Conservation (phyloP, 1,284 basidiomycete genomes). For the Apiotrichum sp. region DNA sequence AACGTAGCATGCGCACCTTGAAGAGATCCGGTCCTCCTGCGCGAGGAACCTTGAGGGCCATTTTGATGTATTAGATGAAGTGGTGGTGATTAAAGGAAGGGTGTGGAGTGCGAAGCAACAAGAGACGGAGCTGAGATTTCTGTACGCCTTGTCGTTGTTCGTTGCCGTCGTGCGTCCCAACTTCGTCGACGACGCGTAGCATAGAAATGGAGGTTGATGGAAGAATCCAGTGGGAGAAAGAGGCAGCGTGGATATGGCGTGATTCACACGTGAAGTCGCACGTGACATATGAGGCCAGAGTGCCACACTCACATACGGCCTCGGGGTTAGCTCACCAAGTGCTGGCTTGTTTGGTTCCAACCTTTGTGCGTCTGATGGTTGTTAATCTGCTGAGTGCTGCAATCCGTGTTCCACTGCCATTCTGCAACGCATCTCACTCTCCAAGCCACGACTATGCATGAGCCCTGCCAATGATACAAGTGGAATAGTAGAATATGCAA, state of each 20-base stretch:
- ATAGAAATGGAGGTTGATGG: background rate
- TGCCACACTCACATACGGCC: no score
- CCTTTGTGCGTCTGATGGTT: no score
- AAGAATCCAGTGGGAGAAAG: background rate
- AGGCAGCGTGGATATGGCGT: background rate
- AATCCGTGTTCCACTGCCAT: constrained; percentile 22
- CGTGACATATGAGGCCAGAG: no score
- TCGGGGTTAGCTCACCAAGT: no score
- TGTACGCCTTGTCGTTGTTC: no score
- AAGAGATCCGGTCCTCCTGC: constrained; percentile 75
- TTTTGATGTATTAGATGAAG: background rate
- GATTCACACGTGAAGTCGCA: background rate
- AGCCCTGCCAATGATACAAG: background rate
- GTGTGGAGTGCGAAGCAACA: no score
- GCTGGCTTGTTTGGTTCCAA: no score
- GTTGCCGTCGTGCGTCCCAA: background rate
- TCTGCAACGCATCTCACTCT: background rate
- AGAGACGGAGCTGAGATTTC: no score
- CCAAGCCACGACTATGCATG: background rate
- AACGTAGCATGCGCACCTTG: constrained; percentile 56
- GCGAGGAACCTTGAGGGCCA: constrained; percentile 62
- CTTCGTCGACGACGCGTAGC: no score
- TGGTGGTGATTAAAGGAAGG: background rate
- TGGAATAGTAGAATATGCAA: background rate
- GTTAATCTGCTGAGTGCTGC: background rate